These are phyloP conservation scores for Rosa multiflora DNA, from an alignment of 306 rosid species.

Conservation along the genomic window DNA sequence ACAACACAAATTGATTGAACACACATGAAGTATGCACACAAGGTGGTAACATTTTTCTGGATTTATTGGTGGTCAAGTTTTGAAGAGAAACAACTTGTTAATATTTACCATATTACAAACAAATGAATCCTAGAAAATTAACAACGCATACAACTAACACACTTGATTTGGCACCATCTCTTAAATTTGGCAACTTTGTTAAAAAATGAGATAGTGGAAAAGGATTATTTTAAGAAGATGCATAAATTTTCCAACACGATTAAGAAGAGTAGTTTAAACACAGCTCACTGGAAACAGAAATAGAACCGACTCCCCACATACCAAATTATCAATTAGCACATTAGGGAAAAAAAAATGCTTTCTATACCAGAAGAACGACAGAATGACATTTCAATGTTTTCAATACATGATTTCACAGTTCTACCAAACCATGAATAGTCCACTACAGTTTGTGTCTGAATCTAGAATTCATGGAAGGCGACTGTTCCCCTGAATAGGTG, in stretches of 20 bases:
- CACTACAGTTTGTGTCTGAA: not conserved
- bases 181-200: not conserved
- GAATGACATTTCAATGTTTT: not conserved
- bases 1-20: not conserved
- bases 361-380: not conserved
- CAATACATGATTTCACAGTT: not conserved
- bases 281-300: not conserved
- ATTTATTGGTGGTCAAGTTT: not conserved
- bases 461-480: not conserved
- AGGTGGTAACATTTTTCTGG: not conserved
- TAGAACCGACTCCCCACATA: no score
- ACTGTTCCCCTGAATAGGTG: not conserved
- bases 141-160: not conserved
- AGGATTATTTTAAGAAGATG: conserved; percentile 12
- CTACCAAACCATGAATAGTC: not conserved
- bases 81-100: not conserved
- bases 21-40: conserved; percentile 3
- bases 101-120: not conserved
- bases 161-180: not conserved
- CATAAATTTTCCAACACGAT: conserved; percentile 15
- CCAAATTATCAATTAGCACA: not conserved
- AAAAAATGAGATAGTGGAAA: not conserved
- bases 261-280: not conserved
- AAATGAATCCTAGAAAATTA: not conserved
- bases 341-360: not conserved